A percentile compares a stretch with the other conserved stretches of the same genome.
Conservation (phyloP, 768 basidiomycete species). For the Myochromella boudieri region DNA sequence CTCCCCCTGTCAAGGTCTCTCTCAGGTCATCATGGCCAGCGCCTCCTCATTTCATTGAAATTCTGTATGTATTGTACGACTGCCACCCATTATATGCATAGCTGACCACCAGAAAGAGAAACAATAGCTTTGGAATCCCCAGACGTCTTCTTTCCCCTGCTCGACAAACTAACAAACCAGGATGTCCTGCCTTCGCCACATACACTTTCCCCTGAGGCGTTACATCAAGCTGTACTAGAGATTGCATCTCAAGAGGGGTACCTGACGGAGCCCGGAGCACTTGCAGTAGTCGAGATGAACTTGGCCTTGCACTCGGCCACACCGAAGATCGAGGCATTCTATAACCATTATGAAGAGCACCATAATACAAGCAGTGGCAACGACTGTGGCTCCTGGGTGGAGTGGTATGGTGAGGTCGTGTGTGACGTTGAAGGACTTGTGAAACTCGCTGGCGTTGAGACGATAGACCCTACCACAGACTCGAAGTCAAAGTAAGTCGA, state of each 20-base stretch:
- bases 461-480: constrained; percentile 43
- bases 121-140: constrained; percentile 74
- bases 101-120: constrained; percentile 54
- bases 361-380: constrained; percentile 28
- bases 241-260: constrained; percentile 46
- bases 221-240: constrained; percentile 55
- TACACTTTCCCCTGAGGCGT: constrained; percentile 44
- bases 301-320: constrained; percentile 77
- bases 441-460: constrained; percentile 50
- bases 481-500: too few species aligned
- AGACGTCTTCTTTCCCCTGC: constrained; percentile 70
- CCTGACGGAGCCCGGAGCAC: constrained; percentile 46
- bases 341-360: constrained; percentile 60
- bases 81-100: constrained; percentile 4
- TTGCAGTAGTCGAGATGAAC: constrained; percentile 65
- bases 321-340: constrained; percentile 84
- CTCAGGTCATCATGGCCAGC: constrained; percentile 68
- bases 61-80: constrained; percentile 50
- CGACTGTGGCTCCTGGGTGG: constrained; percentile 74
- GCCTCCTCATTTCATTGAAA: constrained; percentile 61
- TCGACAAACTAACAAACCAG: constrained; percentile 62
- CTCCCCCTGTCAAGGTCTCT: constrained; percentile 58
- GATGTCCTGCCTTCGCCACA: constrained; percentile 34
- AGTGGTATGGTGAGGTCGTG: constrained; percentile 76
- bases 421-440: constrained; percentile 66